These are phyloP conservation scores for Blastomyces emzantsi DNA, from an alignment of 2,329 filamentous ascomycete genomes.

Conservation along the genomic window DNA sequence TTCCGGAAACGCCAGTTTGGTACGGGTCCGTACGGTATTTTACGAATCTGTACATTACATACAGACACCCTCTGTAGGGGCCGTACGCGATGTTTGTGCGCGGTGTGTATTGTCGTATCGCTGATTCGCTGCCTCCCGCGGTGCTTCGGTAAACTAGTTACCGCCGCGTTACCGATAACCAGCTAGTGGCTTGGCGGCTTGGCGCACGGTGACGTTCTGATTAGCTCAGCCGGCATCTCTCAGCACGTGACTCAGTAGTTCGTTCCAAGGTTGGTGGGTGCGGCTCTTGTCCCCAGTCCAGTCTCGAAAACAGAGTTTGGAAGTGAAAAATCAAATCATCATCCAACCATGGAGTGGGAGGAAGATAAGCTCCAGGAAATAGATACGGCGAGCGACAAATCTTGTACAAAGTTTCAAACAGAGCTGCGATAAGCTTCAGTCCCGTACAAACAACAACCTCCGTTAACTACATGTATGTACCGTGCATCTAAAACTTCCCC, in stretches of 20 bases:
- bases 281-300: neutral
- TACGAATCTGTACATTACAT: too few relatives aligned
- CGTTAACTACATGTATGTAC: too few relatives aligned
- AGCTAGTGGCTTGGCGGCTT: conserved; percentile 1
- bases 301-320: neutral
- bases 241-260: too few relatives aligned
- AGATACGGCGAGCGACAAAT: too few relatives aligned
- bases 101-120: neutral
- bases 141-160: conserved; percentile 1
- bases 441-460: neutral
- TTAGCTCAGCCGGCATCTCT: conserved; percentile 5
- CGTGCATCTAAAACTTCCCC: neutral
- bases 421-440: neutral
- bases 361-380: too few relatives aligned
- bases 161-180: neutral
- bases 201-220: neutral
- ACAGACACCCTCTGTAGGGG: too few relatives aligned
- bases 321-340: neutral
- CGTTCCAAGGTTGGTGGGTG: neutral
- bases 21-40: neutral
- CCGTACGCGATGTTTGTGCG: neutral
- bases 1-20: neutral
- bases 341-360: neutral
- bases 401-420: too few relatives aligned
- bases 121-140: neutral